Percentiles rank a stretch among this genome's conserved stretches.
These are phyloP conservation scores for Leccinum subgranulosum DNA, from an alignment of 768 basidiomycete genomes.

Conservation along the genomic window DNA sequence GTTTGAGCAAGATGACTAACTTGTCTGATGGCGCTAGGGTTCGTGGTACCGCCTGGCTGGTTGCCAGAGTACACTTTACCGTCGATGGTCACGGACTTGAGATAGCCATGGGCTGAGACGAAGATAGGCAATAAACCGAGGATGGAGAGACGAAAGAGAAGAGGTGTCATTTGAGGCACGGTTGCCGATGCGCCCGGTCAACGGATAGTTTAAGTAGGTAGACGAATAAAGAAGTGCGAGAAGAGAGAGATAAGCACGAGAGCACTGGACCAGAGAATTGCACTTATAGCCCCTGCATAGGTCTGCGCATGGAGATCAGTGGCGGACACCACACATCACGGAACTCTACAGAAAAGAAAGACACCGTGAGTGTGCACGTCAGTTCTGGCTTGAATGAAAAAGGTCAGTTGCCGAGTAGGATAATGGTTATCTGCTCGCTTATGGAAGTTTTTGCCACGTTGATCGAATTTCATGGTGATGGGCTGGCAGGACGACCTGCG, in stretches of 20 bases:
- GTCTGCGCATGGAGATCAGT: conserved; percentile 13
- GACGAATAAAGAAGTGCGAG: conserved; percentile 3
- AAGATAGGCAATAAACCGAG: conserved; percentile 15
- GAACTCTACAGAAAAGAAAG: conserved; percentile 1
- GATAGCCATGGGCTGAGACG: conserved; percentile 31
- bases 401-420: no score
- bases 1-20: conserved; percentile 19
- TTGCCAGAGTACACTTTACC: conserved; percentile 30
- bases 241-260: neutral
- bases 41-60: conserved; percentile 31
- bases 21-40: conserved; percentile 42
- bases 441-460: no score
- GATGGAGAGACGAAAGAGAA: conserved; percentile 10
- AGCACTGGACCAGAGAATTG: neutral
- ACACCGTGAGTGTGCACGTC: no score
- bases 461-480: no score
- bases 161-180: conserved; percentile 8
- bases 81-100: conserved; percentile 28
- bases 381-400: no score
- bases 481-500: no score
- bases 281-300: conserved; percentile 16
- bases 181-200: conserved; percentile 16
- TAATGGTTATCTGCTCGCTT: no score
- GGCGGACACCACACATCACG: conserved; percentile 16
- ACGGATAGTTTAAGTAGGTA: conserved; percentile 14